Base-by-base conservation (phyloP, 73 alveolate genomes). In the Blepharisma stoltei region DNA sequence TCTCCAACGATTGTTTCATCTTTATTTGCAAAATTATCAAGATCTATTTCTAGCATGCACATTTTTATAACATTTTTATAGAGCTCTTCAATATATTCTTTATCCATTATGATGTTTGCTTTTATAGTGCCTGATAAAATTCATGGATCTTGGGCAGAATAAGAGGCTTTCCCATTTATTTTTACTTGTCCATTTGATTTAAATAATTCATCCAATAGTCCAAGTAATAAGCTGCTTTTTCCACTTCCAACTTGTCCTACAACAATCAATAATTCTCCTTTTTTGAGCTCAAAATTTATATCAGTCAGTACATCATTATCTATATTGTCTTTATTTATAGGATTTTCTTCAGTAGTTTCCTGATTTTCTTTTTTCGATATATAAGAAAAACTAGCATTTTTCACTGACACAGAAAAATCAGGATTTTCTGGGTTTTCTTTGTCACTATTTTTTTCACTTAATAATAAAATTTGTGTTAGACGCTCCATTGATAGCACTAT, bases 171-270 rank as follows among this genome's bases (percentile, higher is more conserved):
- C 18, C 92, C 90, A 32, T 81, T 71, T 55, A 65, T 49, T 32
- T 49, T 20, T 55, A 76, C 23, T 25, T 32, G 11, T 49, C 87
- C 91, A 38, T 60, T 65, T 20, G 52, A n/a, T 1, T 67, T 37
- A 2, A 70, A 71, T 38, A 80, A 81, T 77, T 88, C 90, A 47
- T 88, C 83, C 47, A 94, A 53, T 69, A 90, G 20, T 67, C 92
- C 70, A 53, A 70, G 70, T 38, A 94, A 81, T 49, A 94, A 83
- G 6, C 97, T 82, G 6, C 97, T 80, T 83, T 94, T 94, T 4
- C 97, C 99, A 45, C 90, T 69, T 7, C 97, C 99, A 7, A 92
- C 97, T 71, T 79, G 83, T 6, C 99, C 99, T 18, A 94, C 79
- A 44, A 94, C 81, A 1, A 88, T 90, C 27, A 92, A 49, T 43